Evolutionary conservation across 306 rosid species (phyloP).

Genomic region (Trifolium subterraneum): DNA sequence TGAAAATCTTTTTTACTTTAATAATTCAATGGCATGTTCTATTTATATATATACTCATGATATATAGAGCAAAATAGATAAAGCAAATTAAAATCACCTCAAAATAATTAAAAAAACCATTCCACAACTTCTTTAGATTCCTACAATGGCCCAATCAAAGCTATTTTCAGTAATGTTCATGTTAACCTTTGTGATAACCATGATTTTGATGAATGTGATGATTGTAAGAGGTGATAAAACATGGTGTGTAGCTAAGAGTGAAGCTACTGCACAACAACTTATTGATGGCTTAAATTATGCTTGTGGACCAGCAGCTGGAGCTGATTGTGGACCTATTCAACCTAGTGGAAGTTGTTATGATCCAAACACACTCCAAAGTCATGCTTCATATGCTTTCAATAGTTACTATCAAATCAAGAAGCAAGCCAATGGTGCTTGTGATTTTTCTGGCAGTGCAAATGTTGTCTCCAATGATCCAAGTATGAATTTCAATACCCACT

Average conservation of each 20-base stretch:
- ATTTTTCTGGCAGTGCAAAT: constrained; percentile 59
- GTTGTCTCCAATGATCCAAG: constrained; percentile 61
- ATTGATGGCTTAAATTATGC: constrained; percentile 61
- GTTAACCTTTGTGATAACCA: not conserved
- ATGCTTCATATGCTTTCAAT: constrained; percentile 79
- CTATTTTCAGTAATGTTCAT: not conserved
- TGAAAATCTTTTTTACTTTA: too few species aligned
- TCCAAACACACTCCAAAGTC: constrained; percentile 75
- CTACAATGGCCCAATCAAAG: not conserved
- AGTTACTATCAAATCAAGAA: constrained; percentile 60
- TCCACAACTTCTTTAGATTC: not conserved
- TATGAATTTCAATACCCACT: not conserved
- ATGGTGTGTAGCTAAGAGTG: constrained; percentile 74
- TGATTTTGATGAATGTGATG: not conserved
- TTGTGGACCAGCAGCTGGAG: constrained; percentile 54
- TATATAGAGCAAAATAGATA: too few species aligned
- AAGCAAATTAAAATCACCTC: not conserved
- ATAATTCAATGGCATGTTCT: too few species aligned
- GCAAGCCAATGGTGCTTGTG: constrained; percentile 64
- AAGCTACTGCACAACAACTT: constrained; percentile 55
- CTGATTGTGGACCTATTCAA: constrained; percentile 62
- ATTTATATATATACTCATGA: too few species aligned
- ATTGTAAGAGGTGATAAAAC: constrained; percentile 12
- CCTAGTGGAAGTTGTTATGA: constrained; percentile 53
- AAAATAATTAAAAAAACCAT: not conserved